A percentile compares a stretch with the other conserved stretches of the same genome.
Conservation (phyloP, 108 stramenopile genomes). For the Cyclostephanos tholiformis region DNA sequence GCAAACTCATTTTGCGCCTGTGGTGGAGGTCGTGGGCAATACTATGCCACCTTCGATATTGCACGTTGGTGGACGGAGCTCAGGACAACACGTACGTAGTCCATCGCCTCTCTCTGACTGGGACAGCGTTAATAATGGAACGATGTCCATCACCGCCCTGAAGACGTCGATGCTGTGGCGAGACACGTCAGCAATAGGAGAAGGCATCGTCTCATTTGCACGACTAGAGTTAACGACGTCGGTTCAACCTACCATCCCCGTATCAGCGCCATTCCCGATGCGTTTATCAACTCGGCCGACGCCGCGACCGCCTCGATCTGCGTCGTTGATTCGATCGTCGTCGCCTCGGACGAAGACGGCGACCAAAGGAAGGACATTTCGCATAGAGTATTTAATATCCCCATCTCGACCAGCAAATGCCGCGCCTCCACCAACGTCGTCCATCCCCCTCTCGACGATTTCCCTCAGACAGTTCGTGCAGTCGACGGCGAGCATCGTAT, state of each 20-base stretch:
- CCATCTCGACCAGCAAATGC: constrained; percentile 44
- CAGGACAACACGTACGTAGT: not conserved
- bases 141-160: constrained; percentile 64
- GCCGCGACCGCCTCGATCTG: constrained; percentile 65
- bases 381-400: constrained; percentile 43
- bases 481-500: constrained; percentile 46
- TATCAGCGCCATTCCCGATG: constrained; percentile 58
- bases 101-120: not conserved
- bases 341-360: constrained; percentile 29
- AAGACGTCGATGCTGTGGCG: constrained; percentile 82
- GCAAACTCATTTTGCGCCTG: not conserved
- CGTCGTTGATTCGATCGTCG: constrained; percentile 7
- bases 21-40: not conserved
- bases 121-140: constrained; percentile 7
- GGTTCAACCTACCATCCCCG: constrained; percentile 26
- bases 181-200: constrained; percentile 49
- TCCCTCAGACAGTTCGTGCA: constrained; percentile 59
- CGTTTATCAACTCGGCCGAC: constrained; percentile 67
- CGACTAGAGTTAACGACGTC: constrained; percentile 2
- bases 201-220: constrained; percentile 58
- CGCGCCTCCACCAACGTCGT: constrained; percentile 52
- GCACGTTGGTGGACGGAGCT: not conserved
- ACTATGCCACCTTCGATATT: not conserved
- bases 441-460: constrained; percentile 68
- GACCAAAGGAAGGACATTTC: not conserved